Conservation (phyloP, 2,329 filamentous ascomycete genomes). For the Coniella lustricola region DNA sequence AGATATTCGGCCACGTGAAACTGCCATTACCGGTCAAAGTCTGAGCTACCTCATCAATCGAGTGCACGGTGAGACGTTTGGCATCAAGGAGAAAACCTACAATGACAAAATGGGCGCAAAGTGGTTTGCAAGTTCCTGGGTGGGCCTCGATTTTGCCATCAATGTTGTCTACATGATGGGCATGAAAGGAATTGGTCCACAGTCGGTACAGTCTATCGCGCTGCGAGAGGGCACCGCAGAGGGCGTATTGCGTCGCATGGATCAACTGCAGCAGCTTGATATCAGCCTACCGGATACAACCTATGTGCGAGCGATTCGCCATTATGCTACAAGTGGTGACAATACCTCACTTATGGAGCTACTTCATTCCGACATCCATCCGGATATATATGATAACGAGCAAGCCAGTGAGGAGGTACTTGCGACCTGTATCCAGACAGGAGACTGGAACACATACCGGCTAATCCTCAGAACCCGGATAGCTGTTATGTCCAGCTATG, state of each 20-base stretch:
- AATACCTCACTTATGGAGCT: constrained; percentile 39
- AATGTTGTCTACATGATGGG: constrained; percentile 64
- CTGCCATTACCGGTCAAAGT: constrained; percentile 15
- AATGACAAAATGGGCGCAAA: constrained; percentile 69
- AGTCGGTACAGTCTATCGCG: constrained; percentile 71
- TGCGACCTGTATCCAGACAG: constrained; percentile 26
- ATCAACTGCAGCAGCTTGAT: constrained; percentile 51
- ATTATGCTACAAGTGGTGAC: constrained; percentile 54
- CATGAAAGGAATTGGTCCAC: constrained; percentile 63
- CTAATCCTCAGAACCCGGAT: constrained; percentile 39
- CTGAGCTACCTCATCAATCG: constrained; percentile 30
- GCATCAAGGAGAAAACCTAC: constrained; percentile 39
- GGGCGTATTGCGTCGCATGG: constrained; percentile 52
- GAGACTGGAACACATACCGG: constrained; percentile 35
- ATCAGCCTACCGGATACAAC: constrained; percentile 56
- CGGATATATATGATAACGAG: constrained; percentile 46
- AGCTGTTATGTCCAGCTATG: constrained; percentile 24
- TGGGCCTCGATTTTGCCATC: constrained; percentile 66
- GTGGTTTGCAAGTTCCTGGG: constrained; percentile 67
- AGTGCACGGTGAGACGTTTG: constrained; percentile 32
- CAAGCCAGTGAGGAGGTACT: constrained; percentile 34
- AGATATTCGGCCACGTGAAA: constrained; percentile 2
- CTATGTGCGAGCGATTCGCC: constrained; percentile 59
- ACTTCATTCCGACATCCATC: constrained; percentile 44
- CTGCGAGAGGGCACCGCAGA: constrained; percentile 51